Conservation (phyloP, 345 rosid genomes). For the Microthlaspi erraticum region DNA sequence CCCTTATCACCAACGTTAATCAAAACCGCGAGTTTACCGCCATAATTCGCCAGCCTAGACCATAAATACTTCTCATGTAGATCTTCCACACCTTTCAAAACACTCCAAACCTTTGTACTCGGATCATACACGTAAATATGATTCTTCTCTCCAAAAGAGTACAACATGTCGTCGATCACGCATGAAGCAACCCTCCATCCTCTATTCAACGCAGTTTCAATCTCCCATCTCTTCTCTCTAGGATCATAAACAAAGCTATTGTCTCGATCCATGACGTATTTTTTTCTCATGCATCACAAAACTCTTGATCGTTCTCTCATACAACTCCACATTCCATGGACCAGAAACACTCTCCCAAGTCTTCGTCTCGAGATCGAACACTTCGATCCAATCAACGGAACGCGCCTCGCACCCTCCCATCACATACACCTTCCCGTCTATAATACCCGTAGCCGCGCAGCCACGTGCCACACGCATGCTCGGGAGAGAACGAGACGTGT, state of each 20-base stretch:
- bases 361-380: conserved; percentile 48
- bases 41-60: conserved; percentile 37
- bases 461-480: conserved; percentile 12
- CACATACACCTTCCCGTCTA: conserved; percentile 60
- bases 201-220: conserved; percentile 46
- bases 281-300: conserved; percentile 17
- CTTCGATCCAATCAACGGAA: conserved; percentile 63
- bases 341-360: conserved; percentile 44
- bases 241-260: conserved; percentile 50
- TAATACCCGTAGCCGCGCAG: conserved; percentile 42
- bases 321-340: neutral
- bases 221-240: conserved; percentile 50
- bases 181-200: conserved; percentile 73
- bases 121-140: conserved; percentile 57
- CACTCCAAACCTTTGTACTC: conserved; percentile 54
- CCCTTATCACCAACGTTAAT: conserved; percentile 45
- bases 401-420: conserved; percentile 63
- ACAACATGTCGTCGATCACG: conserved; percentile 63
- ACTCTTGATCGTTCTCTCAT: neutral
- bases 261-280: neutral
- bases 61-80: conserved; percentile 52
- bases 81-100: conserved; percentile 55
- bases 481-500: neutral
- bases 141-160: conserved; percentile 66
- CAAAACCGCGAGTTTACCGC: conserved; percentile 70